Conservation (phyloP, 176 grass and related monocot genomes). For the Olyra latifolia region DNA sequence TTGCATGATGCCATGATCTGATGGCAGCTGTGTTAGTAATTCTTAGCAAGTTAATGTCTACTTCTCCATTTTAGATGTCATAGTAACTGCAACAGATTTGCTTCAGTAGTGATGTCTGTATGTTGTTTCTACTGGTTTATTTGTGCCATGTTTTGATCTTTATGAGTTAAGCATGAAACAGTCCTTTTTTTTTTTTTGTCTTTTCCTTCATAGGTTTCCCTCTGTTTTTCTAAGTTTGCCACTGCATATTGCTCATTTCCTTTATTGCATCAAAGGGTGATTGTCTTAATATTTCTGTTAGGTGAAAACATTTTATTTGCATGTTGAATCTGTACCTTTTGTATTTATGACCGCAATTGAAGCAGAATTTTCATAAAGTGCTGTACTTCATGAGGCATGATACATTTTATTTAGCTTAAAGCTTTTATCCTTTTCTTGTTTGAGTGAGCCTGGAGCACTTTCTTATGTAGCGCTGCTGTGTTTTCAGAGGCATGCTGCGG, state of each 20-base stretch:
- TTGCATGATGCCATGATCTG: background rate
- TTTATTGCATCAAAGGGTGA: background rate
- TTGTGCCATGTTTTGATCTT: background rate
- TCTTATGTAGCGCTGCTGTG: too few relatives aligned
- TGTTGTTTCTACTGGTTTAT: background rate
- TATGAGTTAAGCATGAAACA: background rate
- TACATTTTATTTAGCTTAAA: background rate
- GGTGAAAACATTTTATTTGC: constrained; percentile 3
- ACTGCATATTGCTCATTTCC: background rate
- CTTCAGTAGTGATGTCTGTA: background rate
- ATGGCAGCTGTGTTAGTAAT: background rate
- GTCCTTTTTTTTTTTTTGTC: background rate
- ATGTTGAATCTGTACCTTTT: background rate
- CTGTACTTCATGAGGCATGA: background rate
- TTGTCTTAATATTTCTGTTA: background rate
- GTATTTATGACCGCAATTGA: background rate
- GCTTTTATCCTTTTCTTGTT: background rate
- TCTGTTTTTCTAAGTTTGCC: background rate
- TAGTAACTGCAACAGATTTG: background rate
- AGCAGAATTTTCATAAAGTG: background rate
- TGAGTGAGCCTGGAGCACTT: background rate
- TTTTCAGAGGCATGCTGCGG: too few relatives aligned
- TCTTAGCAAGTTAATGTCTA: background rate
- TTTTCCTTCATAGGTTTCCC: too few relatives aligned
- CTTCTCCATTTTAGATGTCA: background rate